Base-by-base conservation (phyloP, 257 asterid genomes). In the Nicotiana obtusifolia region DNA sequence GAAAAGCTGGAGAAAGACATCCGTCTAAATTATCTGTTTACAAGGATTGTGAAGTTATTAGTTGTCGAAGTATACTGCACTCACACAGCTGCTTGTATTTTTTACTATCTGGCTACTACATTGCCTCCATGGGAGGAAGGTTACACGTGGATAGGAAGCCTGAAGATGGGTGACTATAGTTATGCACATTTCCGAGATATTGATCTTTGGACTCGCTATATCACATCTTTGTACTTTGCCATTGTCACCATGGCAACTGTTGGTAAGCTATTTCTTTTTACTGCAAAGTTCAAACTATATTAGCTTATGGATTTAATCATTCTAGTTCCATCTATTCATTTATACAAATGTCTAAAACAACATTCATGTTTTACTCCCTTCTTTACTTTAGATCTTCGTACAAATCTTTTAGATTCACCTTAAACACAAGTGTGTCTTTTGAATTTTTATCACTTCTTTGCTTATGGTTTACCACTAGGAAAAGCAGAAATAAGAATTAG, bases 241-340 rank as follows among this genome's bases (percentile, higher is more conserved):
- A 80, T 92, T 47, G 92, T 91, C 65, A 92, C 97, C 69, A 91
- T 92, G 97, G 97, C 94, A 15, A 92, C 97, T 61, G 97, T 92
- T 64, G 97, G 97, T 92, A 84, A 77, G 86, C 82, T 82, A 76
- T 44, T 82, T 41, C 73, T 64, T 37, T 65, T 5, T 16, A 31
- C 68, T n/a, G 79, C 10, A 1, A 75, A 44, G 8, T 71, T 71
- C 22, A 44, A 14, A 71, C 7, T 44, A 7, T 71, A 44, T 71
- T 33, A 22, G 57, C 0, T 22, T 71, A 22, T 73, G 47, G 41
- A 24, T 47, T 73, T 47, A 47, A 30, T 13, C 4, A 37, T 68
- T n/a, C 66, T 60, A 33, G 56, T 37, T 54, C 49, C 49, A 67
- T 10, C 0, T 37, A 54, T 56, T 54, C 49, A 54, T 37, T 81